Evolutionary conservation across 352 stramenopile species (phyloP).

Genomic region (Achlya hypogyna): DNA sequence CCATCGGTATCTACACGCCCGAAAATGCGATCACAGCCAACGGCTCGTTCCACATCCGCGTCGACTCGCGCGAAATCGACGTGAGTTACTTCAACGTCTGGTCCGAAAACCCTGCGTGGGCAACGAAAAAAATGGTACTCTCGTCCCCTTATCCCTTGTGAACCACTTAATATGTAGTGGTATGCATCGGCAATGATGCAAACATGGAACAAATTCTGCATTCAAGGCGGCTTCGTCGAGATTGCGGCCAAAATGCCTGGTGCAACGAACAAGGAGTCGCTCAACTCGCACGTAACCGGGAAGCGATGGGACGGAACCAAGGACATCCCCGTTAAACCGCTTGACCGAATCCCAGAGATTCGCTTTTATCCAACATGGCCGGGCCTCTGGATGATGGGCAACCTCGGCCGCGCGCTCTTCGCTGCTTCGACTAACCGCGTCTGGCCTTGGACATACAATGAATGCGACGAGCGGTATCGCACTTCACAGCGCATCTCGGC

Average conservation of each 20-base stretch:
- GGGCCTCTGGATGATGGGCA: conserved; percentile 94
- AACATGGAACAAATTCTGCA: conserved; percentile 93
- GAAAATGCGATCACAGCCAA: conserved; percentile 48
- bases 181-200: conserved; percentile 85
- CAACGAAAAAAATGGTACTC: conserved; percentile 31
- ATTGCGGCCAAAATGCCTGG: conserved; percentile 86
- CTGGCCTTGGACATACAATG: conserved; percentile 94
- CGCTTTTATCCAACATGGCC: conserved; percentile 82
- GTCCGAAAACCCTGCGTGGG: conserved; percentile 34
- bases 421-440: conserved; percentile 88
- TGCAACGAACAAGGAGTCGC: conserved; percentile 46
- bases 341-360: conserved; percentile 26
- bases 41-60: conserved; percentile 44
- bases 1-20: conserved; percentile 47
- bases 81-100: conserved; percentile 64
- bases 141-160: no score
- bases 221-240: conserved; percentile 90
- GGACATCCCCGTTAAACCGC: conserved; percentile 29
- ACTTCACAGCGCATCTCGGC: conserved; percentile 73
- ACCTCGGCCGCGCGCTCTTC: conserved; percentile 92
- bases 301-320: conserved; percentile 38
- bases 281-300: conserved; percentile 50
- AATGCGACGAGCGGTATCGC: conserved; percentile 58
- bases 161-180: conserved; percentile 42
- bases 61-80: conserved; percentile 42